Conservation (phyloP, 2,329 filamentous ascomycete species). For the Alternaria sp. region DNA sequence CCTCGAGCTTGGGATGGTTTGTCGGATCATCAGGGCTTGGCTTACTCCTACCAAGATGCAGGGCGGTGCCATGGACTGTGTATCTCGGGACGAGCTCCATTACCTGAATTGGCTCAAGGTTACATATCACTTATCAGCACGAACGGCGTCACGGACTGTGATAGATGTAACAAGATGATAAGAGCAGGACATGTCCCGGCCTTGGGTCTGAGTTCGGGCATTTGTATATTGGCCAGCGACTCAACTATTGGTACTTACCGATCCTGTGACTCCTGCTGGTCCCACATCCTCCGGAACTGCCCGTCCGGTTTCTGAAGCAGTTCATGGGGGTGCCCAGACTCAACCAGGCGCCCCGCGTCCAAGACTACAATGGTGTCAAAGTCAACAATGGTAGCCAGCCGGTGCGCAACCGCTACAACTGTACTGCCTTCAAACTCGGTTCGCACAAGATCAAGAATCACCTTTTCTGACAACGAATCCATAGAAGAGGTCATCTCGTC, state of each 20-base stretch:
- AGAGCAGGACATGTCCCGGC: neutral
- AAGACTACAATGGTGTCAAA: neutral
- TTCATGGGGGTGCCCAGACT: neutral
- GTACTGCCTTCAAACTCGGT: neutral
- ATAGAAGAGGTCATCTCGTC: neutral
- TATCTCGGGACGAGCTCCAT: neutral
- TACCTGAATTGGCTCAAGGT: neutral
- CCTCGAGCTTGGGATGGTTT: neutral
- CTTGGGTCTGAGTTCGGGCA: neutral
- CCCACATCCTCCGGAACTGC: neutral
- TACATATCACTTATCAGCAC: neutral
- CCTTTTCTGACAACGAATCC: neutral
- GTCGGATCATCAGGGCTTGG: neutral
- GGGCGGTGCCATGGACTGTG: neutral
- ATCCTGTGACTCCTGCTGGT: neutral
- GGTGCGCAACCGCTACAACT: neutral
- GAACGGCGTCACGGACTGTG: neutral
- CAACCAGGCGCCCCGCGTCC: neutral
- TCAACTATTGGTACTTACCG: neutral
- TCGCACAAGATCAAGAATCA: neutral
- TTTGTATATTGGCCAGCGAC: neutral
- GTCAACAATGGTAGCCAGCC: neutral
- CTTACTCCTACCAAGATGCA: neutral
- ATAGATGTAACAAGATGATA: neutral
- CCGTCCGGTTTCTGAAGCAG: neutral